Evolutionary conservation across 1,284 basidiomycete genomes (phyloP).

Genomic region (Clitocybe nebularis): DNA sequence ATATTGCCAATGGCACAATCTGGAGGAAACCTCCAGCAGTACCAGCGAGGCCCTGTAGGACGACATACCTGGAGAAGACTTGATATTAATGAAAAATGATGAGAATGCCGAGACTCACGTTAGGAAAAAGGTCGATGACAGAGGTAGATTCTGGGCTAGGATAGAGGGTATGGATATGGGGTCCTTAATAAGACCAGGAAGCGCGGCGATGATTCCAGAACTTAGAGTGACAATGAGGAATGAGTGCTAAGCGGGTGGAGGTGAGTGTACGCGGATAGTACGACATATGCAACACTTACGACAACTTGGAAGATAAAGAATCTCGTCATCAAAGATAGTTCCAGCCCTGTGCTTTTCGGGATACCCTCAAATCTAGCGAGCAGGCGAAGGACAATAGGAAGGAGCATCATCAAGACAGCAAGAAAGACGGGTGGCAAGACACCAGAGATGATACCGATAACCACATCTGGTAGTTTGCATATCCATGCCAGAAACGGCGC

Average conservation of each 20-base stretch:
- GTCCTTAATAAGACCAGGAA: slow-evolving; percentile 58
- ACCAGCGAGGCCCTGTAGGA: slow-evolving; percentile 71
- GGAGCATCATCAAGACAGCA: slow-evolving; percentile 86
- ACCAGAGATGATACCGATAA: slow-evolving; percentile 85
- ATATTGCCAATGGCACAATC: slow-evolving; percentile 71
- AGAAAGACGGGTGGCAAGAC: slow-evolving; percentile 84
- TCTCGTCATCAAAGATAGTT: slow-evolving; percentile 87
- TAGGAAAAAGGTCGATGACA: slow-evolving; percentile 91
- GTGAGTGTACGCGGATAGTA: background rate
- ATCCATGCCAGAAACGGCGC: slow-evolving; percentile 83
- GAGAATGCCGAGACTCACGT: slow-evolving; percentile 49
- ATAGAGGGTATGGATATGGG: slow-evolving; percentile 61
- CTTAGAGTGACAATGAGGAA: slow-evolving; percentile 86
- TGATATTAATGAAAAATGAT: background rate
- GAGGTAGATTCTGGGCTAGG: slow-evolving; percentile 75
- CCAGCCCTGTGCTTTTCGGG: slow-evolving; percentile 77
- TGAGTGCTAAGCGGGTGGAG: slow-evolving; percentile 58
- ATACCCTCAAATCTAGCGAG: slow-evolving; percentile 79
- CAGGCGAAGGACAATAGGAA: slow-evolving; percentile 84
- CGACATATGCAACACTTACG: slow-evolving; percentile 41
- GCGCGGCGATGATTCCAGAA: slow-evolving; percentile 74
- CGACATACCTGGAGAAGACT: slow-evolving; percentile 43
- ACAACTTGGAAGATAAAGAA: slow-evolving; percentile 93
- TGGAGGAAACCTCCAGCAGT: slow-evolving; percentile 81
- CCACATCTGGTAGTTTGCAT: slow-evolving; percentile 55